Conservation (phyloP, 768 basidiomycete species). For the Tremella yokohamensis region DNA sequence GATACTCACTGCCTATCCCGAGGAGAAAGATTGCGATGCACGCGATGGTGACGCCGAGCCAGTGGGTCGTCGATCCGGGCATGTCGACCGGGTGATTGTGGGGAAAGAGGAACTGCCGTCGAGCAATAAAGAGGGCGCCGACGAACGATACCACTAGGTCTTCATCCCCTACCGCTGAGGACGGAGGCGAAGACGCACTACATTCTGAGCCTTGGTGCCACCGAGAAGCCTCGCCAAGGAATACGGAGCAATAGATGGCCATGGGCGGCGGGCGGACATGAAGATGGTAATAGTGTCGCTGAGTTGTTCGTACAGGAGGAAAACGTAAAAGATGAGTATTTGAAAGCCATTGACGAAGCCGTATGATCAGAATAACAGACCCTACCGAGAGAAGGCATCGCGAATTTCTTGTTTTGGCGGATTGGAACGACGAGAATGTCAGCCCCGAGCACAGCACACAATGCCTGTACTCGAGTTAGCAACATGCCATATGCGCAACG, state of each 20-base stretch:
- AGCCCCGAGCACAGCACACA: too few relatives aligned
- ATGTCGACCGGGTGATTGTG: neutral
- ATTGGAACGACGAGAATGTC: too few relatives aligned
- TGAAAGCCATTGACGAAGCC: too few relatives aligned
- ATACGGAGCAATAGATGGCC: neutral
- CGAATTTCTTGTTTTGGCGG: too few relatives aligned
- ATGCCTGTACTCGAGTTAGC: too few relatives aligned
- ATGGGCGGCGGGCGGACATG: neutral
- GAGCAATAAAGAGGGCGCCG: neutral
- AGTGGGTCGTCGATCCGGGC: neutral
- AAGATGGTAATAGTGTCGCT: neutral
- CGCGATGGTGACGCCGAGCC: neutral
- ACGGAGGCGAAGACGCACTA: neutral
- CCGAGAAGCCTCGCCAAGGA: neutral
- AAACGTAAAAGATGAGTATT: neutral
- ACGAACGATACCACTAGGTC: constrained; percentile 3
- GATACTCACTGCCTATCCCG: constrained; percentile 5
- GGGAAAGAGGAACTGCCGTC: constrained; percentile 2
- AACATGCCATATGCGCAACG: neutral
- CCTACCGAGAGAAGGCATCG: too few relatives aligned
- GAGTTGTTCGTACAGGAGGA: neutral
- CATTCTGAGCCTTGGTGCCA: neutral
- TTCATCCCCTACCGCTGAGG: too few relatives aligned
- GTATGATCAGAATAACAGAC: too few relatives aligned
- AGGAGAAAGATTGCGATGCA: neutral